Evolutionary conservation across 257 asterid species (phyloP).

Genomic region (Lavandula angustifolia): DNA sequence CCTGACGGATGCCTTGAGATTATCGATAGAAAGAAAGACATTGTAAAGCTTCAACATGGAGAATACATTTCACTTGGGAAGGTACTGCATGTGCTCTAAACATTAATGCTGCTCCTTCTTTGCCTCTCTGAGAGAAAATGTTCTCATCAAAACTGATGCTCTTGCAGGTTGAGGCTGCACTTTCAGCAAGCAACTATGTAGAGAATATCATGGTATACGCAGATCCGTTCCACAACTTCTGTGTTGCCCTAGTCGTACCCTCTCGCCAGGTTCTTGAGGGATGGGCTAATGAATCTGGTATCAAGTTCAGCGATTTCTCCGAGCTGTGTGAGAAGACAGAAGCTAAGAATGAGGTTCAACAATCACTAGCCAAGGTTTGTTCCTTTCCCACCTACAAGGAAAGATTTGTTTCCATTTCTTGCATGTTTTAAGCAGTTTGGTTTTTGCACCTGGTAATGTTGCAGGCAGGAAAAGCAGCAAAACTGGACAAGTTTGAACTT

Average conservation of each 20-base stretch:
- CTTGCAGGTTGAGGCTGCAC: conserved; percentile 87
- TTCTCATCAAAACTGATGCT: conserved; percentile 24
- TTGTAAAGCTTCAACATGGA: conserved; percentile 93
- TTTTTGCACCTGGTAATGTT: conserved; percentile 1
- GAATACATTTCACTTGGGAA: conserved; percentile 91
- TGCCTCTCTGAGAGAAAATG: neutral
- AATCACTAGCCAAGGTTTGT: conserved; percentile 73
- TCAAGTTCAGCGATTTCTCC: conserved; percentile 49
- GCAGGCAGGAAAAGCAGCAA: conserved; percentile 71
- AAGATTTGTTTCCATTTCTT: neutral
- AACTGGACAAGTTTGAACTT: conserved; percentile 73
- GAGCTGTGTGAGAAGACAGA: conserved; percentile 72
- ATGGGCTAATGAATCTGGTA: conserved; percentile 80
- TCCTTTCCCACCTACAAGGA: neutral
- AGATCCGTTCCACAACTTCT: conserved; percentile 79
- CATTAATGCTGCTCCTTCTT: neutral
- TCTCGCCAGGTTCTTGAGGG: conserved; percentile 63
- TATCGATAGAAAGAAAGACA: conserved; percentile 90
- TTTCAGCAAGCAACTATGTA: conserved; percentile 54
- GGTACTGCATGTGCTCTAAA: conserved; percentile 41
- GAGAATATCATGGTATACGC: conserved; percentile 74
- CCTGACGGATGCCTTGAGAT: conserved; percentile 92
- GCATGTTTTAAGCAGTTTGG: neutral
- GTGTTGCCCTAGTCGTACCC: conserved; percentile 84
- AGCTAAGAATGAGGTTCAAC: conserved; percentile 67